Evolutionary conservation across 164 flowering plant species (phyloP).

Genomic region (Macadamia tetraphylla): DNA sequence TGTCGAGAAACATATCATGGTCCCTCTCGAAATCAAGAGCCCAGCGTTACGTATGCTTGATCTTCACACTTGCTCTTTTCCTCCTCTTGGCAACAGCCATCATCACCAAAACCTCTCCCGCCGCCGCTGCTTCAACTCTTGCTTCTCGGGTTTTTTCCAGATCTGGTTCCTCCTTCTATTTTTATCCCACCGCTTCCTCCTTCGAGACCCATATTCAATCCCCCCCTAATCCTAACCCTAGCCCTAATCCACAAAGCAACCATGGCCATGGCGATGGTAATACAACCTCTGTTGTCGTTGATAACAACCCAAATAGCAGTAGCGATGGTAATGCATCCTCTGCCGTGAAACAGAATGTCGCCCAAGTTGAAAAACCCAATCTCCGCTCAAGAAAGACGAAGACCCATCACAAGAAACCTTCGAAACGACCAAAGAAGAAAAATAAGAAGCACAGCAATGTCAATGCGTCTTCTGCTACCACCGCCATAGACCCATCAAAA

Average conservation of each 20-base stretch:
- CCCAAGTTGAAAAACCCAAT: not conserved
- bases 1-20: constrained; percentile 18
- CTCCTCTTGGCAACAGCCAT: constrained; percentile 15
- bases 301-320: not conserved
- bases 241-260: too few species aligned
- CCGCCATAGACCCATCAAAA: constrained; percentile 14
- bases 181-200: not conserved
- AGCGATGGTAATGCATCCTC: not conserved
- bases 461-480: not conserved
- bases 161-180: constrained; percentile 13
- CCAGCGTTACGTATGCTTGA: constrained; percentile 12
- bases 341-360: not conserved
- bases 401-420: too few species aligned
- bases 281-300: not conserved
- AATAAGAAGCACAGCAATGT: too few species aligned
- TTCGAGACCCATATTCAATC: not conserved
- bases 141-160: constrained; percentile 17
- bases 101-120: constrained; percentile 15
- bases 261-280: too few species aligned
- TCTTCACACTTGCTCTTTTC: constrained; percentile 21
- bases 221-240: too few species aligned
- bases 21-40: constrained; percentile 23
- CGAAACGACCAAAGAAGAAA: too few species aligned
- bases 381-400: too few species aligned
- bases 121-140: constrained; percentile 13